These are phyloP conservation scores for Pseudonitzschia multiseries DNA, from an alignment of 108 stramenopile species.

Conservation along the genomic window DNA sequence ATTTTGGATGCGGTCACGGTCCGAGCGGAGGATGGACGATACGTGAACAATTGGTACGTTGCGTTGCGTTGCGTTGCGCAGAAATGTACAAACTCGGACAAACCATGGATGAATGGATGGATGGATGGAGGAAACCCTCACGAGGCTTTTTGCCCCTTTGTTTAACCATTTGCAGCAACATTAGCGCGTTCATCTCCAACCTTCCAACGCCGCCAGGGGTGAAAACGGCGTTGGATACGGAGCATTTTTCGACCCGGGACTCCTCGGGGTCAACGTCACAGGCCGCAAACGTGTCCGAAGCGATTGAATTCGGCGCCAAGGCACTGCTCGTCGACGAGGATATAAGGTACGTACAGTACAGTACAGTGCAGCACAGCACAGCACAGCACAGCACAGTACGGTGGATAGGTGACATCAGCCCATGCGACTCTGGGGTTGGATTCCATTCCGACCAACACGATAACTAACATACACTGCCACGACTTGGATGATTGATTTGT, in stretches of 20 bases:
- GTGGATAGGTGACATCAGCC: too few species aligned
- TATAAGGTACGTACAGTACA: slow-evolving; percentile 54
- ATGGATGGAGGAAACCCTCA: too few species aligned
- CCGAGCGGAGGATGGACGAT: slow-evolving; percentile 94
- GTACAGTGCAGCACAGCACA: too few species aligned
- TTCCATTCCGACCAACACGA: too few species aligned
- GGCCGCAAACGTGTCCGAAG: slow-evolving; percentile 92
- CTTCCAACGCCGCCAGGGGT: slow-evolving; percentile 55
- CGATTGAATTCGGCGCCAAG: slow-evolving; percentile 84
- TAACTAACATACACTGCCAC: too few species aligned
- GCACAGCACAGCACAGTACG: too few species aligned
- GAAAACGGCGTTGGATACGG: slow-evolving; percentile 72
- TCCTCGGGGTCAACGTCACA: slow-evolving; percentile 94
- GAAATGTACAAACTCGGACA: too few species aligned
- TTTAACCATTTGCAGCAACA: slow-evolving; percentile 43
- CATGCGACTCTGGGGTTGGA: too few species aligned
- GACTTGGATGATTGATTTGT: too few species aligned
- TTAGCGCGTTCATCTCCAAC: slow-evolving; percentile 93
- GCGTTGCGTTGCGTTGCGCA: too few species aligned
- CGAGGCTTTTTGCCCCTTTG: too few species aligned
- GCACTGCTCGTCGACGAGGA: slow-evolving; percentile 95
- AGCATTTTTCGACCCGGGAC: slow-evolving; percentile 80
- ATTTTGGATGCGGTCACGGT: slow-evolving; percentile 81
- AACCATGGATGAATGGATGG: too few species aligned
- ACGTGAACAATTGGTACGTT: slow-evolving; percentile 46